These are phyloP conservation scores for Amanita pallidorosea DNA, from an alignment of 768 basidiomycete species.

Conservation along the genomic window DNA sequence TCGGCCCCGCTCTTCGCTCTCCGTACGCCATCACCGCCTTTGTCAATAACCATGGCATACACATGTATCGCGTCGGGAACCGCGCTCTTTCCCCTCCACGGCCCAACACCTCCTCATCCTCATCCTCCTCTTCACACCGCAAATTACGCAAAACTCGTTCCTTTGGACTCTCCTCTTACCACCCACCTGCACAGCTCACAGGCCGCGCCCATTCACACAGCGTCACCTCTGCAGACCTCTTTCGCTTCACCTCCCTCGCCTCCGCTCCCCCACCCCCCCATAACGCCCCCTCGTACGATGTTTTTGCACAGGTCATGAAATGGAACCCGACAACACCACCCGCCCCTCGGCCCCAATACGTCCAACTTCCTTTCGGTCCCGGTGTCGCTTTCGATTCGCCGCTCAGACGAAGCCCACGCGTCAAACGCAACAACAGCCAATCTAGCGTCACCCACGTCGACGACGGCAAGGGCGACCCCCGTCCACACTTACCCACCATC, in stretches of 20 bases:
- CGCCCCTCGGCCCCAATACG: constrained; percentile 11
- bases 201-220: constrained; percentile 71
- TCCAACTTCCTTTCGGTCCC: constrained; percentile 52
- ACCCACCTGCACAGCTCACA: constrained; percentile 8
- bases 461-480: too few relatives aligned
- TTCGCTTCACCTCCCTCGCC: constrained; percentile 24
- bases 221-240: constrained; percentile 61
- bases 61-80: constrained; percentile 71
- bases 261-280: background rate
- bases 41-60: constrained; percentile 70
- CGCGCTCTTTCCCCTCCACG: constrained; percentile 33
- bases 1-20: constrained; percentile 56
- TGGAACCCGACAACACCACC: background rate
- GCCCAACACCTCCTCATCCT: constrained; percentile 12
- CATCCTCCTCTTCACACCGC: constrained; percentile 23
- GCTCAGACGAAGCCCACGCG: constrained; percentile 28
- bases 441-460: background rate
- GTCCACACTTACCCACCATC: background rate
- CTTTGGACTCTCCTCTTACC: constrained; percentile 22
- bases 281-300: background rate
- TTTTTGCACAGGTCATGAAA: constrained; percentile 5
- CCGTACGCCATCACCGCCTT: constrained; percentile 79
- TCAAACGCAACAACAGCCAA: background rate
- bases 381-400: constrained; percentile 56
- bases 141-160: constrained; percentile 68